Percentiles rank a stretch among this genome's conserved stretches.
Evolutionary conservation across 768 basidiomycete genomes (phyloP).

Genomic region (Boletus sensibilis): DNA sequence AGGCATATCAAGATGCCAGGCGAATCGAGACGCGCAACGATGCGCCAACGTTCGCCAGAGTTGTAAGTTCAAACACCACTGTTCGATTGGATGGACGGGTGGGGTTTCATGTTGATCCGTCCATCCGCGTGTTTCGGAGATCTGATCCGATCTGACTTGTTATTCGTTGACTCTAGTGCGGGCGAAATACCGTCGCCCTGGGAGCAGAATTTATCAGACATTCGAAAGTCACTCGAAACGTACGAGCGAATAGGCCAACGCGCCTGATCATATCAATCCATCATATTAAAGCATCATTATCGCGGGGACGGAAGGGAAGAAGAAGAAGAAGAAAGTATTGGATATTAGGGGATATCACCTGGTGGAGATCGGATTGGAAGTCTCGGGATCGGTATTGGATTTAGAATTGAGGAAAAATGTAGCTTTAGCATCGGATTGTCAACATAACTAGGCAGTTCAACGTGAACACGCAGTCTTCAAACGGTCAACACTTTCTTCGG

Average conservation of each 20-base stretch:
- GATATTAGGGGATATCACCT: background rate
- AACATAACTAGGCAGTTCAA: background rate
- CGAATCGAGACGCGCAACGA: slow-evolving; percentile 26
- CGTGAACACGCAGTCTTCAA: background rate
- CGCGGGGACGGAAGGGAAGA: background rate
- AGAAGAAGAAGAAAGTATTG: background rate
- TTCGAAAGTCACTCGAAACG: slow-evolving; percentile 32
- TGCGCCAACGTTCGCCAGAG: slow-evolving; percentile 27
- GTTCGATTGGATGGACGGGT: background rate
- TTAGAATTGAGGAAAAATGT: slow-evolving; percentile 6
- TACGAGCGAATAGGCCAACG: slow-evolving; percentile 15
- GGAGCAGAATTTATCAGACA: slow-evolving; percentile 29
- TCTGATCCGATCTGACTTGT: slow-evolving; percentile 6
- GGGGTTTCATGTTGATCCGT: background rate
- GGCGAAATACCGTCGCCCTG: slow-evolving; percentile 32
- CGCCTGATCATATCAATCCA: slow-evolving; percentile 10
- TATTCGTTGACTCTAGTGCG: slow-evolving; percentile 7
- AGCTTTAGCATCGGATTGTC: slow-evolving; percentile 21
- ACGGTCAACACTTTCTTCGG: slow-evolving; percentile 10
- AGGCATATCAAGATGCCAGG: slow-evolving; percentile 51
- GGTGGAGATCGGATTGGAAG: background rate
- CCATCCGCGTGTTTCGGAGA: background rate
- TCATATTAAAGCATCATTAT: background rate
- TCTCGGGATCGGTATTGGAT: background rate
- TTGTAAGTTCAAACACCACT: slow-evolving; percentile 16